phyloP scores from a whole-genome alignment of 768 basidiomycete genomes.

The Lentinula detonsa region DNA sequence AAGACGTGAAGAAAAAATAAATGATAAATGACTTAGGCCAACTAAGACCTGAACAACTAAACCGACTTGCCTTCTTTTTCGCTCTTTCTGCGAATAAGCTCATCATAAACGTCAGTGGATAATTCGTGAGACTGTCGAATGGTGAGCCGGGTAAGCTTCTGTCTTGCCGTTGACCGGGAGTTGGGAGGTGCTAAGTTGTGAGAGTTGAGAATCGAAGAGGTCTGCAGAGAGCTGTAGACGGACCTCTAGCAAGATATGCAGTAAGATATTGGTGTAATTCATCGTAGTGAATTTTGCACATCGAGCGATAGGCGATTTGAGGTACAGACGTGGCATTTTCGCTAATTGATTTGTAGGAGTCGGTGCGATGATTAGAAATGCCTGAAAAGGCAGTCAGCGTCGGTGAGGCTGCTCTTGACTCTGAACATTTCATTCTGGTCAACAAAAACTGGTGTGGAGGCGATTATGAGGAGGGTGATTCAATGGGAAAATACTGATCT shows the following conservation, averaged over 20 bases:
- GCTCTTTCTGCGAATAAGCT: slow-evolving; percentile 77
- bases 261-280: slow-evolving; percentile 71
- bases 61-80: slow-evolving; percentile 55
- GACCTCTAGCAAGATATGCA: slow-evolving; percentile 70
- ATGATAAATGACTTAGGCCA: neutral
- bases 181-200: slow-evolving; percentile 57
- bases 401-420: slow-evolving; percentile 61
- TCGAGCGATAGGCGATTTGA: slow-evolving; percentile 51
- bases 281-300: slow-evolving; percentile 66
- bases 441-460: neutral
- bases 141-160: slow-evolving; percentile 92
- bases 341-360: slow-evolving; percentile 63
- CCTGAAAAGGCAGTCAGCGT: slow-evolving; percentile 85
- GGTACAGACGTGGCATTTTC: slow-evolving; percentile 47
- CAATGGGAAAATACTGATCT: too few relatives aligned
- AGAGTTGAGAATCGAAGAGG: neutral
- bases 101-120: slow-evolving; percentile 97
- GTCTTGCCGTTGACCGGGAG: slow-evolving; percentile 74
- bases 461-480: neutral
- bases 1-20: slow-evolving; percentile 10
- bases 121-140: slow-evolving; percentile 96
- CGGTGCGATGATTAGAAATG: slow-evolving; percentile 82
- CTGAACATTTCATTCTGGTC: slow-evolving; percentile 50
- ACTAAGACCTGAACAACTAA: slow-evolving; percentile 12
- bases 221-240: slow-evolving; percentile 10